Base-by-base conservation (phyloP, 495 filamentous ascomycete species). In the Xylaria castorea region DNA sequence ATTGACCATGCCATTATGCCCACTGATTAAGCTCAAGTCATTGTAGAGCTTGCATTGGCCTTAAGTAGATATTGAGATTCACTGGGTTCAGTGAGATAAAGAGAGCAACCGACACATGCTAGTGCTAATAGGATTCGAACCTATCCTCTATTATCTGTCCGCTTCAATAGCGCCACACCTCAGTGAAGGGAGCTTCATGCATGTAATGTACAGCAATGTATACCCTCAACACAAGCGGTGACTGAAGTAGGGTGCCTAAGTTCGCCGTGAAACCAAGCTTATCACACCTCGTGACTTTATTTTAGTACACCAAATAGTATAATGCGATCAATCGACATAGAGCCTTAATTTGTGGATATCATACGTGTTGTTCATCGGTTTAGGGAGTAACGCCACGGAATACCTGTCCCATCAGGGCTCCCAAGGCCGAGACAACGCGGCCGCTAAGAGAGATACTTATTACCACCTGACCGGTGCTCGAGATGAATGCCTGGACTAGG, bases 261-360 rank as follows among this genome's bases (percentile, higher is more conserved):
- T 30, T 60, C 22, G 6, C 50, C 22, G 16, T 61, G 18, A 38
- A 38, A 61, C 20, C 3, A 61, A 69, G 66, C 66, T 69, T 42
- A 36, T 58, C 42, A 46, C 32, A n/a, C 51, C 66, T 55, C 32
- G 36, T 60, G 53, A 40, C 48, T 38, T 34, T n/a, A 3, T 32
- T 53, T 57, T 18, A 2, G 5, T 30, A 32, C 9, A 18, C 27
- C 30, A 55, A 55, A 14, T 51, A 25, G n/a, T 51, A 51, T 30
- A 55, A 32, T 32, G 22, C 27, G 53, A 18, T 57, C 27, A 14
- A 32, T 57, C 25, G 27, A 57, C 14, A 8, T 57, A 57, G 51
- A 51, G 48, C n/a, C 50, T 27, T 53, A 9, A 53, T 3, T 25
- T 53, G 11, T 27, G 22, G 50, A 11, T 14, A 53, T 25, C 9